Base-by-base conservation (phyloP, 2,329 filamentous ascomycete genomes). In the Sordariomycetes sp. region DNA sequence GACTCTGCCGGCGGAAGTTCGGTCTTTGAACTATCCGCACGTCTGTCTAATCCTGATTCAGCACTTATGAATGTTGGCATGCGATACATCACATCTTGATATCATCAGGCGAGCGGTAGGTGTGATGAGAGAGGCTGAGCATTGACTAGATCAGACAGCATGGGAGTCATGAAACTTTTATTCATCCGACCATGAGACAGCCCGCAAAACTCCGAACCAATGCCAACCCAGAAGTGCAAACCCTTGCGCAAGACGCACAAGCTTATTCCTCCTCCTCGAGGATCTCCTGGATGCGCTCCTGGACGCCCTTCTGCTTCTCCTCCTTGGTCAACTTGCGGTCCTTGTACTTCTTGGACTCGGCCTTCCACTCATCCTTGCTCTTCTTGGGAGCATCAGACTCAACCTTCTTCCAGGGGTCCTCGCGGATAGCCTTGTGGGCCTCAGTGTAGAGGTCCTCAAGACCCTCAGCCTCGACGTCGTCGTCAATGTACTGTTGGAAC, bases 401-500 rank as follows among this genome's bases (percentile, higher is more conserved):
- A 50, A 69, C 75, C 81, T 94, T 94, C 83, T 94, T 94, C 77
- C 83, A 94, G 58, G 92, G 92, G 66, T 98, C 86, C 72, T 87
- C 90, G 48, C 92, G 88, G 76, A 98, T 98, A 60, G 83, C 82
- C 66, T 84, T 82, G 79, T 98, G 92, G 46, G 88, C 92, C 62
- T 95, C 86, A 43, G 75, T 64, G 79, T 96, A 98, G 51, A 96
- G 65, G 58, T 98, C 92, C 85, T 98, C 92, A 41, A 98, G 78
- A 55, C 84, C 86, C 57, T 95, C 92, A 46, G 92, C 88, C 74
- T 96, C 90, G 48, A 98, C 66, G 54, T 94, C 92, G 60, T 94
- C 86, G 48, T 98, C 90, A 51, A 94, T 83, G 79, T 98, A 98
- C 70, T 92, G 82, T 66, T 80, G 74, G 83, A 98, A 98, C 76